phyloP scores from a whole-genome alignment of 2,329 filamentous ascomycete genomes.

The Allantophomopsis lycopodina region DNA sequence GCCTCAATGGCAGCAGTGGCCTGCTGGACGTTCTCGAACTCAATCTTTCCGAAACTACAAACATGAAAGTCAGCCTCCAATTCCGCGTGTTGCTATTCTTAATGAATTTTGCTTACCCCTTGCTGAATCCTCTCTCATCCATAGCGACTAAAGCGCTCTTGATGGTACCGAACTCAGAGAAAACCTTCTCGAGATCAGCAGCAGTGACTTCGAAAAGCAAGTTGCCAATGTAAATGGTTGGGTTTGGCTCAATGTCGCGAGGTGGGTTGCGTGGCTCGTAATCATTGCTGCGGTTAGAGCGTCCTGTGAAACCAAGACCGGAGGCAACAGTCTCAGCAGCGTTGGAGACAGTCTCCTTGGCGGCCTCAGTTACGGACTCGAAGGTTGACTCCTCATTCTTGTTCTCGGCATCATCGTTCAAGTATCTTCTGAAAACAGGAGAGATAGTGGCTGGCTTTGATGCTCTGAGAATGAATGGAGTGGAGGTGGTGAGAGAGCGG shows the following conservation, averaged over 20 bases:
- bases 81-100: neutral
- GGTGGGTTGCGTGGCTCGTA: neutral
- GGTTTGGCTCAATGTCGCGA: slow-evolving; percentile 18
- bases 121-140: slow-evolving; percentile 50
- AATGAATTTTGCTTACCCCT: slow-evolving; percentile 38
- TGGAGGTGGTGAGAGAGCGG: slow-evolving; percentile 23
- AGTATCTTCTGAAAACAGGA: slow-evolving; percentile 30
- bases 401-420: slow-evolving; percentile 25
- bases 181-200: slow-evolving; percentile 42
- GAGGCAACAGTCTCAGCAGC: slow-evolving; percentile 6
- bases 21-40: slow-evolving; percentile 36
- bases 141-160: slow-evolving; percentile 37
- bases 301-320: slow-evolving; percentile 2
- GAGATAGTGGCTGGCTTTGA: slow-evolving; percentile 21
- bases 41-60: slow-evolving; percentile 50
- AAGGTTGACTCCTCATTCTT: slow-evolving; percentile 13
- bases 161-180: slow-evolving; percentile 42
- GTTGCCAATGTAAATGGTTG: slow-evolving; percentile 53
- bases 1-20: slow-evolving; percentile 41
- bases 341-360: slow-evolving; percentile 4
- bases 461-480: slow-evolving; percentile 18
- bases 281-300: neutral
- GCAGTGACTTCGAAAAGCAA: slow-evolving; percentile 54
- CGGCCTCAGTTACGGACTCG: slow-evolving; percentile 3
- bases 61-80: slow-evolving; percentile 1